phyloP scores from a whole-genome alignment of 306 rosid species.

The Vigna reflexopilosa region DNA sequence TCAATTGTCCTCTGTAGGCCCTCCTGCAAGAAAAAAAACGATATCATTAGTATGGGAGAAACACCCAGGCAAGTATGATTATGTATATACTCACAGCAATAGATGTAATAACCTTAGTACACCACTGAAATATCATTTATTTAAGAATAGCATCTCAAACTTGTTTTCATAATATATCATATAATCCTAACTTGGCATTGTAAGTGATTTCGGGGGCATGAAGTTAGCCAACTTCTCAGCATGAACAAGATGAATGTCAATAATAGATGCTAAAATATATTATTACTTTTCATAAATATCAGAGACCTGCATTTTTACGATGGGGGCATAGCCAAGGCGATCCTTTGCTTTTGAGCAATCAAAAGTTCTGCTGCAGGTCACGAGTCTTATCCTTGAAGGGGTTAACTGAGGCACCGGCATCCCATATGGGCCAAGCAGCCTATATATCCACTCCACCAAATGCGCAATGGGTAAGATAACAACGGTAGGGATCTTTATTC shows the following conservation, averaged over 20 bases:
- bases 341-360: constrained; percentile 90
- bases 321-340: constrained; percentile 79
- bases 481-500: constrained; percentile 79
- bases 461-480: constrained; percentile 90
- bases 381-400: constrained; percentile 94
- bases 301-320: constrained; percentile 78
- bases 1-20: constrained; percentile 86
- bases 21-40: constrained; percentile 65
- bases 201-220: constrained; percentile 25
- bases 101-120: constrained; percentile 32
- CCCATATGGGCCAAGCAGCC: constrained; percentile 91
- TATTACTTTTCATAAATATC: constrained; percentile 34
- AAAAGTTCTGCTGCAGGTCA: constrained; percentile 85
- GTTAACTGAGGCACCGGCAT: constrained; percentile 97
- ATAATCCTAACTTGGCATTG: constrained; percentile 18
- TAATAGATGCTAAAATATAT: constrained; percentile 4
- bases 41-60: constrained; percentile 26
- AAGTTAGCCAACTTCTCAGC: constrained; percentile 27
- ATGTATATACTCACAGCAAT: constrained; percentile 26
- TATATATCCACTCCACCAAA: constrained; percentile 77
- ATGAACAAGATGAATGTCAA: constrained; percentile 22
- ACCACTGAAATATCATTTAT: constrained; percentile 28
- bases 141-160: constrained; percentile 34
- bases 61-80: constrained; percentile 21
- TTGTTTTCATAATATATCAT: constrained; percentile 23